These are phyloP conservation scores for Cadophora luteo-olivacea DNA, from an alignment of 2,329 filamentous ascomycete genomes.

Conservation along the genomic window DNA sequence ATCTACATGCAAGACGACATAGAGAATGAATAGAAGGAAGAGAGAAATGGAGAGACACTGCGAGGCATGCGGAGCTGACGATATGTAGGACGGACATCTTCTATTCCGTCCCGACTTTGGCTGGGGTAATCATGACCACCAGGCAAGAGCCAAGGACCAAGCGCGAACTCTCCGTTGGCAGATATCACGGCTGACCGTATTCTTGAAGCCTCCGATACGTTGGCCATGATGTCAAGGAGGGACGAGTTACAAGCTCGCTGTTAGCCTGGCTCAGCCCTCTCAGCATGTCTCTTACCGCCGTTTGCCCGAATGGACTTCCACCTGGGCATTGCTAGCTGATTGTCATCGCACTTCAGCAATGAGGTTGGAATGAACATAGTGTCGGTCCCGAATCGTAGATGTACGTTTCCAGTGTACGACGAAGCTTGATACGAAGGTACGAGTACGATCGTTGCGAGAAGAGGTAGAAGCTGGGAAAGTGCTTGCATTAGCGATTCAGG, in stretches of 20 bases:
- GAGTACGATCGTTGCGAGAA: conserved; percentile 2
- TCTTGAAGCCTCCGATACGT: conserved; percentile 12
- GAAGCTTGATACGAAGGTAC: neutral
- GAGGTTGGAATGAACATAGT: neutral
- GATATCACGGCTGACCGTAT: conserved; percentile 13
- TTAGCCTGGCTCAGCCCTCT: conserved; percentile 12
- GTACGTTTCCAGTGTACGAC: neutral
- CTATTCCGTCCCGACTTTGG: neutral
- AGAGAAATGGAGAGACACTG: neutral
- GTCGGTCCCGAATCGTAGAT: neutral
- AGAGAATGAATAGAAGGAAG: neutral
- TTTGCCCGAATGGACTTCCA: neutral
- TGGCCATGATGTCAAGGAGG: conserved; percentile 7
- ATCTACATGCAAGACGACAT: neutral
- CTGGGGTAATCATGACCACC: neutral
- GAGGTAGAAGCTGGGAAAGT: conserved; percentile 1
- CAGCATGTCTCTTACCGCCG: conserved; percentile 3
- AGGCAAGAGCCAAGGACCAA: conserved; percentile 12
- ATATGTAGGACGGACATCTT: conserved; percentile 15
- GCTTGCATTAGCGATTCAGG: conserved; percentile 16
- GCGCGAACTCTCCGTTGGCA: conserved; percentile 1
- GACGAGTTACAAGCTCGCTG: neutral
- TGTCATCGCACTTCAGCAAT: neutral
- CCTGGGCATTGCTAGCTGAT: neutral
- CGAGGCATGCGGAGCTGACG: conserved; percentile 4